These are phyloP conservation scores for Nemania sp. DNA, from an alignment of 2,329 filamentous ascomycete genomes.

Conservation along the genomic window DNA sequence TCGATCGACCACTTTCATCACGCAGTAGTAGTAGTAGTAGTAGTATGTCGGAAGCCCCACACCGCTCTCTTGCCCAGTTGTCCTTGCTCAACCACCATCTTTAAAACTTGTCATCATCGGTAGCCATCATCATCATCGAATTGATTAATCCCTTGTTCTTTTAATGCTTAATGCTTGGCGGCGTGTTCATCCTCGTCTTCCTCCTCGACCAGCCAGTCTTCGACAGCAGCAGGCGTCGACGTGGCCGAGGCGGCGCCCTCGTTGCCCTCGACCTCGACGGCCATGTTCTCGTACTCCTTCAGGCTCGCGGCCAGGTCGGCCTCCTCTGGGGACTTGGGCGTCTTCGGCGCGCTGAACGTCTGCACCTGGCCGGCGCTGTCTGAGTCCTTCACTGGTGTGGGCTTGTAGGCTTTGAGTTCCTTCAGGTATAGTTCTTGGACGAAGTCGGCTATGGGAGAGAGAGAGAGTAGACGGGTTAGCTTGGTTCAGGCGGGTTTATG, in stretches of 20 bases:
- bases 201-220: constrained; percentile 85
- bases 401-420: constrained; percentile 96
- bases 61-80: no score
- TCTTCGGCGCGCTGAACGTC: constrained; percentile 77
- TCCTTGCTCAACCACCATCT: no score
- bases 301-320: constrained; percentile 87
- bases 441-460: constrained; percentile 72
- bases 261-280: constrained; percentile 92
- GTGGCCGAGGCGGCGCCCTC: constrained; percentile 64
- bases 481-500: no score
- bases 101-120: no score
- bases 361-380: constrained; percentile 91
- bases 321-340: constrained; percentile 90
- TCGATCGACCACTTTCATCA: no score
- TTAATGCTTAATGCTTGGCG: constrained; percentile 58
- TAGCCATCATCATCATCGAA: neutral
- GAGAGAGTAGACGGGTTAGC: constrained; percentile 20
- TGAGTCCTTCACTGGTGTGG: constrained; percentile 76
- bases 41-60: constrained; percentile 17
- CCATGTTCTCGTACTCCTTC: constrained; percentile 91
- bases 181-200: constrained; percentile 59
- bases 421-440: constrained; percentile 97
- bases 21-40: no score
- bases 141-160: no score
- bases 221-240: constrained; percentile 59